Percentiles rank a stretch among this genome's conserved stretches.
phyloP scores from a whole-genome alignment of 2,329 filamentous ascomycete species.

The Phyllosticta paracitricarpa region DNA sequence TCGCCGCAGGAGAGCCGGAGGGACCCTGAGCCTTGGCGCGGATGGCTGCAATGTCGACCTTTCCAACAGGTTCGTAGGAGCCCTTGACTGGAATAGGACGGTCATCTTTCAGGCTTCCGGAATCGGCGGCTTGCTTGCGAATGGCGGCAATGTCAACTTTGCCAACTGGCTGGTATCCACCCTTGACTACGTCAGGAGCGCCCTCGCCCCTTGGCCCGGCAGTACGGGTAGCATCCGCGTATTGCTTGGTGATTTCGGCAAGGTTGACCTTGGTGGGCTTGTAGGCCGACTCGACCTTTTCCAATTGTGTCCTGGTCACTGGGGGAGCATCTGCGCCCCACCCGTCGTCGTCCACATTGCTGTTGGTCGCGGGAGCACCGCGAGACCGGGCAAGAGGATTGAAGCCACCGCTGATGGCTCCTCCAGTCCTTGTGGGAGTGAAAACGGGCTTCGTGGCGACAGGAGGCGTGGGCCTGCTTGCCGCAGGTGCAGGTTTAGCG shows the following conservation, averaged over 20 bases:
- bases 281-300: constrained; percentile 89
- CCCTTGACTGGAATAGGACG: constrained; percentile 80
- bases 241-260: constrained; percentile 68
- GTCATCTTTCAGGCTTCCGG: constrained; percentile 52
- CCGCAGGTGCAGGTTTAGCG: constrained; percentile 43
- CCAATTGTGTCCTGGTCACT: constrained; percentile 72
- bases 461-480: constrained; percentile 50
- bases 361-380: constrained; percentile 40
- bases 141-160: constrained; percentile 97
- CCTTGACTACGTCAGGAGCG: constrained; percentile 60
- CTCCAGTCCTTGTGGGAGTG: constrained; percentile 60
- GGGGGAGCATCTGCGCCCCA: constrained; percentile 95
- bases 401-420: constrained; percentile 37
- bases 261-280: constrained; percentile 94
- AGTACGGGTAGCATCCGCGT: constrained; percentile 55
- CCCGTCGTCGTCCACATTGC: constrained; percentile 67
- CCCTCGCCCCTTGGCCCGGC: constrained; percentile 32
- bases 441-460: constrained; percentile 86
- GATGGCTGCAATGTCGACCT: constrained; percentile 94
- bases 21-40: constrained; percentile 69
- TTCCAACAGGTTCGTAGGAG: constrained; percentile 87
- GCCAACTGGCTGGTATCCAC: constrained; percentile 85
- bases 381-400: constrained; percentile 58
- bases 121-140: constrained; percentile 59
- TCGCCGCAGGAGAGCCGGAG: constrained; percentile 25